These are phyloP conservation scores for Vigna trinervia DNA, from an alignment of 306 rosid species.

Conservation along the genomic window DNA sequence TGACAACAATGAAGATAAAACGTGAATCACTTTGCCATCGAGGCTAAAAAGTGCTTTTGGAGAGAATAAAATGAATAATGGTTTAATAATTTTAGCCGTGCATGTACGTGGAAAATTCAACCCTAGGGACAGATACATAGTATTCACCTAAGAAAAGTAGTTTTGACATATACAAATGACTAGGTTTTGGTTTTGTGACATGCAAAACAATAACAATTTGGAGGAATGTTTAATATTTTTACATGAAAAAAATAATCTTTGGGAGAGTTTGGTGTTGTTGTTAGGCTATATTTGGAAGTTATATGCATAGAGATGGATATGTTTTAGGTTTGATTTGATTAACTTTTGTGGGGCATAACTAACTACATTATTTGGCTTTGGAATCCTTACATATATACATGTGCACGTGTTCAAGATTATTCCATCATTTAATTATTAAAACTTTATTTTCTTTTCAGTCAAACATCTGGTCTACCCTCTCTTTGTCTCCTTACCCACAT, in stretches of 20 bases:
- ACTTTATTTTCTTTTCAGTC: constrained; percentile 36
- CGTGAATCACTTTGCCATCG: constrained; percentile 49
- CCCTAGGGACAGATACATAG: neutral
- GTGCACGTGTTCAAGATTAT: constrained; percentile 38
- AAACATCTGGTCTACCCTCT: constrained; percentile 36
- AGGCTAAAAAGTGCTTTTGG: neutral
- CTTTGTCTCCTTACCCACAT: constrained; percentile 25
- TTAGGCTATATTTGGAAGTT: constrained; percentile 46
- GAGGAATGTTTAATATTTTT: constrained; percentile 9
- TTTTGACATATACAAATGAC: constrained; percentile 1
- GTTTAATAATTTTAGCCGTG: neutral
- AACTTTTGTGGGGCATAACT: constrained; percentile 44
- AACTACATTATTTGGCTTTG: constrained; percentile 47
- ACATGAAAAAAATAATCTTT: neutral
- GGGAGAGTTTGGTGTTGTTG: constrained; percentile 45
- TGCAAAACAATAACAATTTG: neutral
- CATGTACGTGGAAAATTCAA: constrained; percentile 35
- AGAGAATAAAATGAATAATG: neutral
- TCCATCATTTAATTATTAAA: constrained; percentile 13
- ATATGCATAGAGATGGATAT: constrained; percentile 26
- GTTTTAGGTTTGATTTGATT: constrained; percentile 48
- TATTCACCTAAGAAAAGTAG: constrained; percentile 20
- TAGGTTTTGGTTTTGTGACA: constrained; percentile 20
- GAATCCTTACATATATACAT: constrained; percentile 29
- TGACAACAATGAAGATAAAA: constrained; percentile 37